Conservation (phyloP, 2,329 filamentous ascomycete genomes). For the Alternaria metachromatica region DNA sequence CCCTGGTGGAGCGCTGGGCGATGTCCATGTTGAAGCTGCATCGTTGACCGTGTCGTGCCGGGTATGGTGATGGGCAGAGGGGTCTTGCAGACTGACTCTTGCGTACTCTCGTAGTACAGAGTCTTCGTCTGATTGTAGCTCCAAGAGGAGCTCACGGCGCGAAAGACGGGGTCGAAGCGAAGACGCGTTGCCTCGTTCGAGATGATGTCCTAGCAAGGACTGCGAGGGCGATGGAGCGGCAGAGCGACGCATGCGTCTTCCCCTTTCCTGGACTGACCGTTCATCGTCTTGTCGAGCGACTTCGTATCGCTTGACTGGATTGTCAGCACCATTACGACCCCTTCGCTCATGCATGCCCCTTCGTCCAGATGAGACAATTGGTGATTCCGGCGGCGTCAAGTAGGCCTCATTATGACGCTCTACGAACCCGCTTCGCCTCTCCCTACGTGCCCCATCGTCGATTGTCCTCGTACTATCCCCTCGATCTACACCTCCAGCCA, state of each 20-base stretch:
- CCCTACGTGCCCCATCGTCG: not conserved
- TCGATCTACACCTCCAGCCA: not conserved
- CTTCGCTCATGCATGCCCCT: not conserved
- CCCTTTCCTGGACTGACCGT: not conserved
- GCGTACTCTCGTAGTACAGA: constrained; percentile 6
- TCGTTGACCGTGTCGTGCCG: not conserved
- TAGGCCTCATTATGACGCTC: not conserved
- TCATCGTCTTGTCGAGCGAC: not conserved
- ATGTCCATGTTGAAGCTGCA: too few species aligned
- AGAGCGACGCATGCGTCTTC: not conserved
- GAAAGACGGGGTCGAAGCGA: not conserved
- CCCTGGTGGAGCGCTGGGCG: too few species aligned
- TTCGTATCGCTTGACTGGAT: not conserved
- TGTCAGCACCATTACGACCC: not conserved
- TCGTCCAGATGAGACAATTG: not conserved
- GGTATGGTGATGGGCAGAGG: not conserved
- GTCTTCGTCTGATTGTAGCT: constrained; percentile 4
- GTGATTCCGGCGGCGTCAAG: not conserved
- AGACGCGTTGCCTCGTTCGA: not conserved
- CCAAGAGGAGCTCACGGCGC: not conserved
- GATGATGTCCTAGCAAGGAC: not conserved
- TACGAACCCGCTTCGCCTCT: not conserved
- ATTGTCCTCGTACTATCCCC: not conserved
- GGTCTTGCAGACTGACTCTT: not conserved
- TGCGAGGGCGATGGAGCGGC: not conserved